Evolutionary conservation across 768 basidiomycete species (phyloP), one percentile per base, ranked within the genome.

Genomic region (Nidularia pulvinata): DNA sequence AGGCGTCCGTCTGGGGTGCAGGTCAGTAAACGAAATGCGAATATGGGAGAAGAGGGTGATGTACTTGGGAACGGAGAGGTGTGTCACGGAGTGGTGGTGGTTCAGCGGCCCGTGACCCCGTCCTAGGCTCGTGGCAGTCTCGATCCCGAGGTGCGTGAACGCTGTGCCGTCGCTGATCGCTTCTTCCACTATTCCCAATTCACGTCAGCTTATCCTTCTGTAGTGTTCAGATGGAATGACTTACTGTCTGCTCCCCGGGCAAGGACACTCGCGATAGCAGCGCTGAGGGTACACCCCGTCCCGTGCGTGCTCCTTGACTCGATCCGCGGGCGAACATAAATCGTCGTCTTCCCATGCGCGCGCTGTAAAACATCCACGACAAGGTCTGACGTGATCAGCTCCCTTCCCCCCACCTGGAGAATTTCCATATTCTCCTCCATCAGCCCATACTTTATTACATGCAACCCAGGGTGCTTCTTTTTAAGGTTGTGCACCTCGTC

Each of bases 261-360:
- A 13, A 95, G 71, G 5, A 76, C 76, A 51, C 84, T 85, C 2
- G 87, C 86, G 14, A 96, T 78, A 0, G 93, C 91, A 0, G 94
- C 86, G 46, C 86, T 88, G n/a, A 97, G 74, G 0, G 95, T 97
- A 65, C 94, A 97, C 1, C 94, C 95, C 0, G 95, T 97, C 1
- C 95, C 95, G 63, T 96, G 95, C 0, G 94, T 97, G 58, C 77
- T 91, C 34, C 69, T 78, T 5, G 89, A 84, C 11, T 86, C 73
- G 19, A 93, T 70, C 11, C 81, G 72, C 1, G 88, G 85, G 6
- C 83, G 78, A 16, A 82, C 74, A 55, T 85, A 88, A 14, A 91
- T 49, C 1, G 81, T 80, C 33, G 69, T 69, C 4, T 59, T 58
- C 10, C 69, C 65, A 45, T 64, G 59, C 16, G 59, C 56, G 36